Base-by-base conservation (phyloP, 345 rosid genomes). In the Citrus australasica region DNA sequence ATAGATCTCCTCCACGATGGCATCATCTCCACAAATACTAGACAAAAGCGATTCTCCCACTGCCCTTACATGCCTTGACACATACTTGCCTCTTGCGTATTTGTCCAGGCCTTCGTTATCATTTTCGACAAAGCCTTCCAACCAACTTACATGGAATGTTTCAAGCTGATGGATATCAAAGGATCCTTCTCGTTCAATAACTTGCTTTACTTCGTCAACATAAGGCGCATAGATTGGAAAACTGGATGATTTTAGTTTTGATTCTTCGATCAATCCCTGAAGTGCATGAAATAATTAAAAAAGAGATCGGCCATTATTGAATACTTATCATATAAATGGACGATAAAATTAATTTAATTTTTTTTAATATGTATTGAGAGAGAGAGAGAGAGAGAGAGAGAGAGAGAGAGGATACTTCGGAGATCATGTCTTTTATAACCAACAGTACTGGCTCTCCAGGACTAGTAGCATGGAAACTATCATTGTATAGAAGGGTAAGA, bases 151-250 rank as follows among this genome's bases (percentile, higher is more conserved):
- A 46, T 74, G 33, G 30, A 67, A 48, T 2, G 65, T 37, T 48
- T 79, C 56, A 1, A 74, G 74, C 16, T 24, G 24, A n/a, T 21
- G 9, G 42, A 68, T 68, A 28, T 7, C 21, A 22, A 59, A 68
- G 16, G 82, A 79, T 60, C 46, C 74, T 68, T 74, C 78, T n/a
- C 13, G 61, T 75, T 69, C 28, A 25, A 74, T 79, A 9, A 79
- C 19, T 1, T 40, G 25, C 61, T 40, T 48, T 32, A 61, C n/a
- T 61, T 74, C 82, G 16, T 68, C 82, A 73, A 27, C 11, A 74
- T 32, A 67, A 9, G 82, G 75, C 0, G 51, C 24, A 68, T 79
- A 74, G 19, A 46, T 32, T 24, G 82, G 75, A n/a, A 68, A 48
- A 42, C 68, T 74, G 78, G 53, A 79, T 9, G 70, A 32, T n/a